Base-by-base conservation (phyloP, 257 asterid species). In the Jasminum sambac region DNA sequence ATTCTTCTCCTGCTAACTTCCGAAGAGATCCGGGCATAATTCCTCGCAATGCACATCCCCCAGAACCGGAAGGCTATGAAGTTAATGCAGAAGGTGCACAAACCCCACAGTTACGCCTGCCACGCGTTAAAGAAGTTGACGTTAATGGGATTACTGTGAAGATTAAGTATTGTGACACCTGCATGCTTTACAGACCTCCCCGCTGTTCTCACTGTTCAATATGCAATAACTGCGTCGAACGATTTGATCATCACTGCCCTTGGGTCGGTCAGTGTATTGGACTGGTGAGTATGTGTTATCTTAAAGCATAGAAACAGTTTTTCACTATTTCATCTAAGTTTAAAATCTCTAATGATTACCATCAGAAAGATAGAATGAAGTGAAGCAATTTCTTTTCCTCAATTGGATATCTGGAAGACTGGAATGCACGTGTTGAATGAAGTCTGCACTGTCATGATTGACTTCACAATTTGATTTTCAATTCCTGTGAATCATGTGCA, bases 211-310 rank as follows among this genome's bases (percentile, higher is more conserved):
- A 93, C 73, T 93, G 98, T 80, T 93, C 98, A 57, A 93, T 93
- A 74, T 93, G 98, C 91, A 93, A 93, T 77, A 93, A 93, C 77
- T 93, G 97, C 43, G 98, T 93, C 34, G 98, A 90, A 74, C 75
- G 96, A 77, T 93, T 93, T 82, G 97, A 93, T 79, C 97, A 90
- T 75, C 98, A 90, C 81, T 93, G 97, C 81, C 98, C 98, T 62
- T 93, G 98, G 98, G 98, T 93, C 57, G 98, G 98, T 37, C 98
- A 93, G 74, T 93, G 98, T 83, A 89, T 93, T 75, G 97, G 98
- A 62, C 84, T 86, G 96, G 98, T 93, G 75, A 87, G 90, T 61
- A 41, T 24, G 59, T 63, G 40, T 17, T 34, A 26, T 69, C 26
- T 30, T 11, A 19, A 66, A 50, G 8, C 64, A 34, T 64, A 13